Base-by-base conservation (phyloP, 139 green algal species). In the Micractinium sp. region DNA sequence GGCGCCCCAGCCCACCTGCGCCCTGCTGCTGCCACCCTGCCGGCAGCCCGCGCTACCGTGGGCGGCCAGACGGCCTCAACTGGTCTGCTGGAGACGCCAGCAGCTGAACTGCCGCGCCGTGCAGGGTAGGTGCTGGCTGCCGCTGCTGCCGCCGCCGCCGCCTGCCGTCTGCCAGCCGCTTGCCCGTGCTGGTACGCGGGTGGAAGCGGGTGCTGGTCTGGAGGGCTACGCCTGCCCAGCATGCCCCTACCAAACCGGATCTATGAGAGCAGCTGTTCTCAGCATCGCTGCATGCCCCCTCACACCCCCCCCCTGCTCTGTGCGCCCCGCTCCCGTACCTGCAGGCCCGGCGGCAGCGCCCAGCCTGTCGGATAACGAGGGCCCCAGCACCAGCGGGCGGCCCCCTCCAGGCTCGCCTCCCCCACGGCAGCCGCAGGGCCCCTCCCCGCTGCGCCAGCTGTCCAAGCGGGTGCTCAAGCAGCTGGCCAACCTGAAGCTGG, bases 401-500 rank as follows among this genome's bases (percentile, higher is more conserved):
- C 19, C 15, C 27, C 85, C 66, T 2, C 41, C 39, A 22, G 61
- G 2, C 61, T 63, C 41, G 39, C 79, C 39, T 5, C 87, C 66
- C 15, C 66, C 36, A 60, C 3, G 31, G 41, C 41, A 27, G 66
- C 83, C 82, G 82, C 63, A 63, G 36, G 84, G 84, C 2, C 66
- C 84, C 31, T 53, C 66, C n/a, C 71, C 76, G 23, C 47, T 89
- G 38, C 74, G 80, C 35, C 78, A 87, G 78, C n/a, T 91, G 76
- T 92, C 79, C n/a, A 93, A 90, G 56, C 82, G 88, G 56, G 33
- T 81, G 33, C 25, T 94, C 38, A 90, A 90, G 23, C 93, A 95
- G 85, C 93, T 99, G 69, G 96, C 97, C 5, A 98, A 95, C 1
- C 92, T 99, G 60, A 94, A 94, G 25, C 91, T 98, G 15, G 97